These are phyloP conservation scores for Hyaloperonospora arabidopsidis DNA, from an alignment of 352 stramenopile genomes.

Conservation along the genomic window DNA sequence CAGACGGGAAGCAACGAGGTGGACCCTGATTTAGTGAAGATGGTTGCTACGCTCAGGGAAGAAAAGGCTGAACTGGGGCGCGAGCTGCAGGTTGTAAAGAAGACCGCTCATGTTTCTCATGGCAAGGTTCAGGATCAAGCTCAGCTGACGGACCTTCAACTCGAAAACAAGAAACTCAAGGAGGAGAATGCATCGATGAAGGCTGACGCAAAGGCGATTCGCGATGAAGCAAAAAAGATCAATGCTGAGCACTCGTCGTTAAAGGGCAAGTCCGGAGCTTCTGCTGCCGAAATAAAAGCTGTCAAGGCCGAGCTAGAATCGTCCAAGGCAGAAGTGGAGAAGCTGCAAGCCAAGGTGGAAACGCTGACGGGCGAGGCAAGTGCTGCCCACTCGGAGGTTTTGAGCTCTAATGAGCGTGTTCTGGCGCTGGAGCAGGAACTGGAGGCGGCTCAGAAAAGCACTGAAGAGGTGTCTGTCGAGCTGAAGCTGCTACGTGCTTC, in stretches of 20 bases:
- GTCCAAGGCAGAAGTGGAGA: slow-evolving; percentile 13
- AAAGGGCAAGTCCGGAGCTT: slow-evolving; percentile 23
- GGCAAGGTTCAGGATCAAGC: slow-evolving; percentile 27
- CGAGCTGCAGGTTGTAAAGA: slow-evolving; percentile 15
- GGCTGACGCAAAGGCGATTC: slow-evolving; percentile 33
- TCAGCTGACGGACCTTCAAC: slow-evolving; percentile 30
- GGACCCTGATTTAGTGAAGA: slow-evolving; percentile 19
- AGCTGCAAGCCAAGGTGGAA: slow-evolving; percentile 25
- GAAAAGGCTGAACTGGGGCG: slow-evolving; percentile 19
- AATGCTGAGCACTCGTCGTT: slow-evolving; percentile 28
- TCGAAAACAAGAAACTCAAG: slow-evolving; percentile 36
- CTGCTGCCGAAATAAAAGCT: slow-evolving; percentile 26
- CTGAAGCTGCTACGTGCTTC: slow-evolving; percentile 15
- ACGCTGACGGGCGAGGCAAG: slow-evolving; percentile 21
- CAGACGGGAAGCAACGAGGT: slow-evolving; percentile 10
- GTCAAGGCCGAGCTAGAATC: slow-evolving; percentile 20
- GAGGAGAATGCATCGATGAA: slow-evolving; percentile 42
- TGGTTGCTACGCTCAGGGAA: slow-evolving; percentile 10
- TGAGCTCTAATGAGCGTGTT: slow-evolving; percentile 14
- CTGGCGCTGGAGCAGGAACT: slow-evolving; percentile 20
- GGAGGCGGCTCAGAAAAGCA: slow-evolving; percentile 1
- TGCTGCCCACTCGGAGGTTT: slow-evolving; percentile 10
- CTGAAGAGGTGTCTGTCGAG: slow-evolving; percentile 5
- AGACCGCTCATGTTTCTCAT: slow-evolving; percentile 8
- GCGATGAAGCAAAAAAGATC: slow-evolving; percentile 32